Conservation (phyloP, 148 eudicot genomes). For the Euryodendron excelsum region DNA sequence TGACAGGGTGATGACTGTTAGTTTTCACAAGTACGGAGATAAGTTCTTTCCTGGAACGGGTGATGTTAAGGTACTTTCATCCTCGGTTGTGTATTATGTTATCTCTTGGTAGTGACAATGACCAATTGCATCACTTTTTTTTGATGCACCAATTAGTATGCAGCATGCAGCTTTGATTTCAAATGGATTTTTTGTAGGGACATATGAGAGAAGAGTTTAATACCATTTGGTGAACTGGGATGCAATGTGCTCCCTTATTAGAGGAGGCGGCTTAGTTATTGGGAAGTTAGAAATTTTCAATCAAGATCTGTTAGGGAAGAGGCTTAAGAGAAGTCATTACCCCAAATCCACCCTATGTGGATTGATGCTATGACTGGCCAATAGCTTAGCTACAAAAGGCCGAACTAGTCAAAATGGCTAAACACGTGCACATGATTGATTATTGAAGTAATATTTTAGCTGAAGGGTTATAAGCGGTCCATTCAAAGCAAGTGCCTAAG, state of each 20-base stretch:
- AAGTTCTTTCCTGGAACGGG: conserved; percentile 98
- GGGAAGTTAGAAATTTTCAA: neutral
- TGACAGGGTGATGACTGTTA: conserved; percentile 96
- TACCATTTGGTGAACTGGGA: neutral
- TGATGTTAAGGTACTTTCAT: conserved; percentile 78
- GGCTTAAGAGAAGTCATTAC: too few species aligned
- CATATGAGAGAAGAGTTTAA: neutral
- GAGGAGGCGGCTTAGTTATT: neutral
- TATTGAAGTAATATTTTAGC: too few species aligned
- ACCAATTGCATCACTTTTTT: neutral
- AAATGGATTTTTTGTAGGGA: neutral
- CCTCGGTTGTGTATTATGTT: neutral
- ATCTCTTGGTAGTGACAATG: neutral
- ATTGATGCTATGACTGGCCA: too few species aligned
- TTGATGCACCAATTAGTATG: neutral
- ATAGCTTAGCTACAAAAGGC: too few species aligned
- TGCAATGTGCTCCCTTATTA: neutral
- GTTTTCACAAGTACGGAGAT: conserved; percentile 97
- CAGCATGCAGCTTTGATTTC: neutral
- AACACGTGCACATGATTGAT: too few species aligned
- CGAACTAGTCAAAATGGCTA: too few species aligned
- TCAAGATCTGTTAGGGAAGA: neutral
- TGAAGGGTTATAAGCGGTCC: too few species aligned
- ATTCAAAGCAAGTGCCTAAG: too few species aligned
- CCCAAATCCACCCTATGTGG: too few species aligned